phyloP scores from a whole-genome alignment of 768 basidiomycete species.

The Guyanaporus albipodus region DNA sequence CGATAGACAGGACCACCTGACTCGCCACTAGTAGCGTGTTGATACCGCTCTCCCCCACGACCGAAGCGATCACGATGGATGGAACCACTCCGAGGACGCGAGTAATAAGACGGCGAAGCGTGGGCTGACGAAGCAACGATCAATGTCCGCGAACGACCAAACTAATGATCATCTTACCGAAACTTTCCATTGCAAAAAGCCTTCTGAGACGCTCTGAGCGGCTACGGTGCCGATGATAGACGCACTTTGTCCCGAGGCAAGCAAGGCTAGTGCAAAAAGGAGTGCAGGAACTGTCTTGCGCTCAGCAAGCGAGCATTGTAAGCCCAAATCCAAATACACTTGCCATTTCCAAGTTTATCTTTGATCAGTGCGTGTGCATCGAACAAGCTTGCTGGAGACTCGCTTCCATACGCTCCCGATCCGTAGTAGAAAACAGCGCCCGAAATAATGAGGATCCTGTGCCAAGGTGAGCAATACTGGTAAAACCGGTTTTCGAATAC shows the following conservation, averaged over 20 bases:
- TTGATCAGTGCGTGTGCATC: slow-evolving; percentile 77
- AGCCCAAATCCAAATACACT: slow-evolving; percentile 15
- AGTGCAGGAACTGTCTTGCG: slow-evolving; percentile 62
- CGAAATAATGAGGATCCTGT: slow-evolving; percentile 77
- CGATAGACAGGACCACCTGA: slow-evolving; percentile 80
- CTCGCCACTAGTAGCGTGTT: slow-evolving; percentile 77
- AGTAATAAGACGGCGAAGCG: slow-evolving; percentile 77
- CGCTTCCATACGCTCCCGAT: slow-evolving; percentile 36
- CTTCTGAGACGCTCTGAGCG: slow-evolving; percentile 88
- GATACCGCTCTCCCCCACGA: slow-evolving; percentile 66
- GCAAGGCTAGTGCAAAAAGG: slow-evolving; percentile 84
- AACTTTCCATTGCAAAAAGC: slow-evolving; percentile 83
- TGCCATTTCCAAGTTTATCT: slow-evolving; percentile 63
- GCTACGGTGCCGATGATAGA: slow-evolving; percentile 87
- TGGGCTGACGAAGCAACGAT: slow-evolving; percentile 45
- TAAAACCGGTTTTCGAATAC: slow-evolving; percentile 18
- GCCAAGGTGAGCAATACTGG: not conserved
- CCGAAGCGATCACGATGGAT: slow-evolving; percentile 71
- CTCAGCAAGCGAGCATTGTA: not conserved
- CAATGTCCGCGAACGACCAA: slow-evolving; percentile 24
- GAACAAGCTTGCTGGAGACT: slow-evolving; percentile 67
- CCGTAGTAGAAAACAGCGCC: slow-evolving; percentile 75
- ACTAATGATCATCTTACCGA: slow-evolving; percentile 46
- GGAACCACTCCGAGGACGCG: slow-evolving; percentile 81
- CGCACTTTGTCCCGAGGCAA: slow-evolving; percentile 86